Conservation (phyloP, 2,329 filamentous ascomycete species). For the Aspergillus carbonarius region DNA sequence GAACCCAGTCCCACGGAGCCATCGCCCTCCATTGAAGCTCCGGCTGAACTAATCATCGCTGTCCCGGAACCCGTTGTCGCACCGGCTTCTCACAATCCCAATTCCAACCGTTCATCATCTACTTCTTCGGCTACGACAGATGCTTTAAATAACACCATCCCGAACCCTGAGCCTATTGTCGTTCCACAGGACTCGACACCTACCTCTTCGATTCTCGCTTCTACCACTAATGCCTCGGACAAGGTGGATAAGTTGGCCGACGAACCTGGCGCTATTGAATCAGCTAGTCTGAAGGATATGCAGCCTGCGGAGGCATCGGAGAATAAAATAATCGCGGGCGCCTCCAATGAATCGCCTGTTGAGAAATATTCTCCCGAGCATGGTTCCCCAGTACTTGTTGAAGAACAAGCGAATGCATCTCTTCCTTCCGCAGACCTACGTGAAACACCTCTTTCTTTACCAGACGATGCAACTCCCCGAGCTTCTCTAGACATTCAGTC, state of each 20-base stretch:
- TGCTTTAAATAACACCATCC: not conserved
- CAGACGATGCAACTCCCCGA: not conserved
- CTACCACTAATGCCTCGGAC: not conserved
- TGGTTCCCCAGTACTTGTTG: not conserved
- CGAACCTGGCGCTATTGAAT: too few relatives aligned
- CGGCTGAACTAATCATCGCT: not conserved
- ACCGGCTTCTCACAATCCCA: not conserved
- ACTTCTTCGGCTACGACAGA: not conserved
- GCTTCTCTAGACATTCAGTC: not conserved
- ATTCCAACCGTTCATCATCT: not conserved
- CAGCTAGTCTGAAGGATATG: not conserved
- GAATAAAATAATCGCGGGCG: not conserved
- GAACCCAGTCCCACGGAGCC: conserved; percentile 14
- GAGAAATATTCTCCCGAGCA: not conserved
- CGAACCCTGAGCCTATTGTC: not conserved
- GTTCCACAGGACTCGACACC: not conserved
- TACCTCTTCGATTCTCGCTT: not conserved
- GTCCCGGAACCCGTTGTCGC: not conserved
- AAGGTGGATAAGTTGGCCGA: not conserved
- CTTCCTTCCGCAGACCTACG: not conserved
- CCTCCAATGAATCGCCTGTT: not conserved
- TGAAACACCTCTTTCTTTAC: not conserved
- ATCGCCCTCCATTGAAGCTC: not conserved
- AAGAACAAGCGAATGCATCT: not conserved
- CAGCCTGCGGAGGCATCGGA: not conserved